Conservation (phyloP, 345 rosid species). For the Lepidium aucheri region DNA sequence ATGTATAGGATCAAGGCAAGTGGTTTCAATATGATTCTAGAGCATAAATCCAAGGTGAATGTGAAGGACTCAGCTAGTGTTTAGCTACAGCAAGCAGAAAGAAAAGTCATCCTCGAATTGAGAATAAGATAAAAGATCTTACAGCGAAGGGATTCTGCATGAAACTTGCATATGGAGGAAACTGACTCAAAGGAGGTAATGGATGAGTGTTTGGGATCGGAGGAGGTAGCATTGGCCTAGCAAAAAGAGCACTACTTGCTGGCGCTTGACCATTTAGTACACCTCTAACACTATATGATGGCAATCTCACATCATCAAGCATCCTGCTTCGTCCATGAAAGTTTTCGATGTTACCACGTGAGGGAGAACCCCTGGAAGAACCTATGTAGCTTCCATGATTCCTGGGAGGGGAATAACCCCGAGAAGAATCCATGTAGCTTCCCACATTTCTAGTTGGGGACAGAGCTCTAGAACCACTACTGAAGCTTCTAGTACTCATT, state of each 20-base stretch:
- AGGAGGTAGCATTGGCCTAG: constrained; percentile 50
- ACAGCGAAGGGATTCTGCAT: constrained; percentile 52
- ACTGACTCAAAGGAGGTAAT: constrained; percentile 38
- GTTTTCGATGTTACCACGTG: neutral
- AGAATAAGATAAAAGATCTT: constrained; percentile 22
- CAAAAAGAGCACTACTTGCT: constrained; percentile 34
- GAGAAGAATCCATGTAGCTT: constrained; percentile 23
- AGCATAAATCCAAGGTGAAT: neutral
- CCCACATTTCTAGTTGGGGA: constrained; percentile 21
- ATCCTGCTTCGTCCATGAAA: constrained; percentile 48
- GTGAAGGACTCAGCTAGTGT: neutral
- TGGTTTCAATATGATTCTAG: neutral
- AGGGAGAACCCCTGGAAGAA: constrained; percentile 22
- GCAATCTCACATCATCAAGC: constrained; percentile 46
- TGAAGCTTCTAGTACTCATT: constrained; percentile 5
- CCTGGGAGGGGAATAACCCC: constrained; percentile 18
- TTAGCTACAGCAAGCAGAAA: neutral
- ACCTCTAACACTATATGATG: constrained; percentile 54
- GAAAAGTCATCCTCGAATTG: neutral
- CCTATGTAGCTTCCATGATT: constrained; percentile 20
- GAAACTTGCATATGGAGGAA: constrained; percentile 41
- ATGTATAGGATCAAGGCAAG: neutral
- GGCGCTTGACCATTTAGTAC: constrained; percentile 45
- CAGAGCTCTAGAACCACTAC: constrained; percentile 13
- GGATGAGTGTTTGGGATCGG: constrained; percentile 43